Percentiles rank a stretch among this genome's conserved stretches.
These are phyloP conservation scores for Ustilago curta DNA, from an alignment of 1,284 basidiomycete species.

Conservation along the genomic window DNA sequence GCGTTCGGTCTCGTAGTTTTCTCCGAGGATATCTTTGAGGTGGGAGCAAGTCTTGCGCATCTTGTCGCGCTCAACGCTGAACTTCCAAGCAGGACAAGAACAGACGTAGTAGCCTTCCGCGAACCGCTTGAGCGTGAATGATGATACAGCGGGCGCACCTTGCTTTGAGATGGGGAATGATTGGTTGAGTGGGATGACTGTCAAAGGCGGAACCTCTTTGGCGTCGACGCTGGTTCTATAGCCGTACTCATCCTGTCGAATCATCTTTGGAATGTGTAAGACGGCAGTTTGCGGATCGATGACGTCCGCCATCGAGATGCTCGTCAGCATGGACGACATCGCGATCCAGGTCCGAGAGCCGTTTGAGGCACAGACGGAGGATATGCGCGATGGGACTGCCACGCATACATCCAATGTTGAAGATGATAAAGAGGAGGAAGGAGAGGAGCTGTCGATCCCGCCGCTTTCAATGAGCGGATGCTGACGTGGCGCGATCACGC, in stretches of 20 bases:
- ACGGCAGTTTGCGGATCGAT: slow-evolving; percentile 39
- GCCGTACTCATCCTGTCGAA: slow-evolving; percentile 44
- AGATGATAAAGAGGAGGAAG: not conserved
- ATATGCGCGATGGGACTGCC: not conserved
- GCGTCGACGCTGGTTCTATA: slow-evolving; percentile 41
- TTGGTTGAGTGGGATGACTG: slow-evolving; percentile 24
- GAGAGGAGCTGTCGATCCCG: slow-evolving; percentile 1
- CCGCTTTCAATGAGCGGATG: not conserved
- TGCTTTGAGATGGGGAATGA: slow-evolving; percentile 23
- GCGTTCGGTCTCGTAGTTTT: slow-evolving; percentile 72
- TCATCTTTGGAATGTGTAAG: slow-evolving; percentile 50
- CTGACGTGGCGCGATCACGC: not conserved
- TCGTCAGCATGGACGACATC: slow-evolving; percentile 28
- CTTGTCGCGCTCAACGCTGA: slow-evolving; percentile 72
- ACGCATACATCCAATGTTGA: too few relatives aligned
- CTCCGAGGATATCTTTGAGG: slow-evolving; percentile 74
- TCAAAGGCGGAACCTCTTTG: slow-evolving; percentile 33
- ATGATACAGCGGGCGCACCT: slow-evolving; percentile 5
- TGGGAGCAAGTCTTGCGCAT: slow-evolving; percentile 77
- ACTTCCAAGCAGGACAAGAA: slow-evolving; percentile 71
- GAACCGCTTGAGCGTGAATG: slow-evolving; percentile 35
- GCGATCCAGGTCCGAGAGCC: not conserved
- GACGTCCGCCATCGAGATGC: slow-evolving; percentile 46
- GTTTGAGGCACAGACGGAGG: not conserved
- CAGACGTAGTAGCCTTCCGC: slow-evolving; percentile 72